Evolutionary conservation across 495 filamentous ascomycete genomes (phyloP).

Genomic region (Podospora anserina): DNA sequence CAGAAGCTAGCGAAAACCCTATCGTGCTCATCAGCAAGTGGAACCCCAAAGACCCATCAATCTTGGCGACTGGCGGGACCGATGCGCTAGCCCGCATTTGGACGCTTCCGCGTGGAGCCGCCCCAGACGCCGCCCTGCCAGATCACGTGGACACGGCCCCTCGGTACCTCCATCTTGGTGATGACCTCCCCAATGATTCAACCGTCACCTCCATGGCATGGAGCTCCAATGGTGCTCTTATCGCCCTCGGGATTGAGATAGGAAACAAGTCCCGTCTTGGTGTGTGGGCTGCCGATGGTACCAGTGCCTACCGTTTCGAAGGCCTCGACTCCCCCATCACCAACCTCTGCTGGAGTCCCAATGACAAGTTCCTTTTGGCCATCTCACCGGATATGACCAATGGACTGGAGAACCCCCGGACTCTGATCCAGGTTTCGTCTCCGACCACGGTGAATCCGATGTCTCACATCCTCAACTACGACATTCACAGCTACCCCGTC

Average conservation of each 20-base stretch:
- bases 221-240: constrained; percentile 61
- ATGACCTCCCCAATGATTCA: constrained; percentile 43
- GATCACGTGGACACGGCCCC: constrained; percentile 45
- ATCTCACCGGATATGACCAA: constrained; percentile 45
- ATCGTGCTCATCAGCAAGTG: constrained; percentile 68
- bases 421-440: constrained; percentile 51
- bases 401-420: constrained; percentile 38
- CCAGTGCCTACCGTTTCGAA: constrained; percentile 42
- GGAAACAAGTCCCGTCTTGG: constrained; percentile 62
- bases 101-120: constrained; percentile 59
- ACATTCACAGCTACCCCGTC: constrained; percentile 44
- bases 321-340: constrained; percentile 51
- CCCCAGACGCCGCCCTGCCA: constrained; percentile 39
- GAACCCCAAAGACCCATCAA: constrained; percentile 70
- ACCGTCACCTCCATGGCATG: constrained; percentile 66
- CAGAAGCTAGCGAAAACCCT: constrained; percentile 46
- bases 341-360: constrained; percentile 60
- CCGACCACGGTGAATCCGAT: constrained; percentile 38
- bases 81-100: constrained; percentile 78
- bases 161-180: constrained; percentile 43
- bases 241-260: constrained; percentile 67
- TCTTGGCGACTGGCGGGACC: constrained; percentile 69
- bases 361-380: constrained; percentile 50
- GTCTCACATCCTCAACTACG: constrained; percentile 43
- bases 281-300: constrained; percentile 65